phyloP scores from a whole-genome alignment of 2,329 filamentous ascomycete species.

The Fusarium irregulare region DNA sequence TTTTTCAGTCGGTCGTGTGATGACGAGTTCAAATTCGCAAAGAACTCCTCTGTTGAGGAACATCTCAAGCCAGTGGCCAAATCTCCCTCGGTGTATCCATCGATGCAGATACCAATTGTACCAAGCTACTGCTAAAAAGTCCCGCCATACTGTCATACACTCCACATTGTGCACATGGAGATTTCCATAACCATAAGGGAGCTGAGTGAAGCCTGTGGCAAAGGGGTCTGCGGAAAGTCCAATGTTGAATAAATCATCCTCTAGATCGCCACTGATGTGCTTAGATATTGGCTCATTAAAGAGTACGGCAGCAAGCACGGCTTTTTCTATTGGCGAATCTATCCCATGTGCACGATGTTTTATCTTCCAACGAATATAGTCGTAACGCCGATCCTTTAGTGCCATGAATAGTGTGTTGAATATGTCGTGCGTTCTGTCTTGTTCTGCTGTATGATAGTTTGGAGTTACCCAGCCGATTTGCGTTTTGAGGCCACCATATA shows the following conservation, averaged over 20 bases:
- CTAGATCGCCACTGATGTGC: accelerated
- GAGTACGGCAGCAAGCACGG: accelerated
- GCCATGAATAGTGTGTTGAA: no score
- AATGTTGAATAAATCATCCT: accelerated
- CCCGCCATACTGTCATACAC: accelerated
- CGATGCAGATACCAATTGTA: accelerated
- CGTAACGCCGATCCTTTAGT: accelerated
- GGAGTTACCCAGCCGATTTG: no score
- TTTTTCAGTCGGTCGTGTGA: accelerated
- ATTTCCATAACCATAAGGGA: accelerated
- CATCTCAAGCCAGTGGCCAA: neutral
- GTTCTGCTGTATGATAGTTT: no score
- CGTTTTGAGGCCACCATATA: no score
- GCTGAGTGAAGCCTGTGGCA: accelerated
- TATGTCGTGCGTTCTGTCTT: accelerated
- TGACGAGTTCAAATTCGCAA: neutral
- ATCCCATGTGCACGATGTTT: neutral
- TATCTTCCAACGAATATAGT: neutral
- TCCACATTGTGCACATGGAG: neutral
- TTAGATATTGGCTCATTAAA: accelerated
- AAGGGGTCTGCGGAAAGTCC: accelerated
- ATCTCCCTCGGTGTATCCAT: accelerated
- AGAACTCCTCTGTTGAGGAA: neutral
- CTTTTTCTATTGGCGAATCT: accelerated
- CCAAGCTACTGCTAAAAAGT: no score